Evolutionary conservation across 805 yeast genomes (phyloP), one percentile per base, ranked within the genome.

Genomic region (Saccharomycopsis fibuligera): DNA sequence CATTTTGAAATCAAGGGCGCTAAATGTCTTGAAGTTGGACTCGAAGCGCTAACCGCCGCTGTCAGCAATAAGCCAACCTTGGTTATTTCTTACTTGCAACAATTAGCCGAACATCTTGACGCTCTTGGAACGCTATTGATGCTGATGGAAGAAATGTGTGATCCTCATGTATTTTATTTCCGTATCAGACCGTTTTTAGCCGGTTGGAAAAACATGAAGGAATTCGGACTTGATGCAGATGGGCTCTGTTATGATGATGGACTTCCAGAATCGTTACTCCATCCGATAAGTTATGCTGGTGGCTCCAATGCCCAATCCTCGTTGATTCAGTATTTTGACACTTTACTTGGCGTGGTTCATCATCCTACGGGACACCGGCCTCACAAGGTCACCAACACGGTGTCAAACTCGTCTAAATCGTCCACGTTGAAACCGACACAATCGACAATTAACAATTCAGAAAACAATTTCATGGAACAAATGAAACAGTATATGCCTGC

Each of bases 301-400:
- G 98, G 98, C 1, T 86, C 96, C 3, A 90, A 90, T 62, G 97
- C 96, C 0, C 98, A 90, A 65, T 81, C 90, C 41, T 86, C 96
- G 2, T 70, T 90, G 58, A 85, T 91, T 54, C 97, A 90, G 66
- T 82, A 88, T 23, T 69, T 90, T 53, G 98, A 90, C 61, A 75
- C 86, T 23, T 63, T 88, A 16, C 70, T 90, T 36, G 79, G 79
- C 42, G 84, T 90, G 14, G 81, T 80, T 50, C 98, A 90, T 63
- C 75, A 73, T 54, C 81, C 95, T 3, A 81, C 91, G 1, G 96
- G 95, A 2, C 73, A 74, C 47, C 65, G 82, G 49, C 58, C 70
- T 60, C 68, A 67, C 45, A 47, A 55, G 12, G 30, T 22, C 16
- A 40, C 40, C 10, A 21, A 31, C 17, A 43, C 44, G 22, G n/a